Evolutionary conservation across 2,329 filamentous ascomycete genomes (phyloP), one percentile per base, ranked within the genome.

Genomic region (Talaromyces marneffei): DNA sequence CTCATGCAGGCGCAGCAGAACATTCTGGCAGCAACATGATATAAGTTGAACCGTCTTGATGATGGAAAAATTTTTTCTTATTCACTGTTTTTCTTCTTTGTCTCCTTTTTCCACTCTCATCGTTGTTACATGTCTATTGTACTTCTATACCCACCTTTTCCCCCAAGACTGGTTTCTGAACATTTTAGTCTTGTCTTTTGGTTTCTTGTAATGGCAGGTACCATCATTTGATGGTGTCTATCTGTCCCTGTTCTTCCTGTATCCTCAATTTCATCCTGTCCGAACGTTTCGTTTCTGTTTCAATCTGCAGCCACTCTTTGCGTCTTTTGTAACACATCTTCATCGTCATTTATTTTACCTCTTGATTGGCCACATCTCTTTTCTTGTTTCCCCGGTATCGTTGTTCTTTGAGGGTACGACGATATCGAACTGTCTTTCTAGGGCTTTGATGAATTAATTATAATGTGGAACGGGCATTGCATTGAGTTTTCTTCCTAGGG

Each of bases 21-120:
- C 44, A 59, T 25, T 58, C 71, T 37, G 63, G 64, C 48, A 52
- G 20, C 50, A 76, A 75, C 60, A 73, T 76, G 70, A 74, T 75
- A 60, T 76, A 63, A 71, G 60, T 40, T 48, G 54, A 57, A 64
- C 37, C 16, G 42, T 40, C 59, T 52, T 62, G 29, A 52, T 20
- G 48, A 52, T 20, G 48, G 10, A 52, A 35, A 23, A 14, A 1
- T 23, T 16, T 23, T 16, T 16, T 16, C 3, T 9, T 20, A 20
- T 52, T 33, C 48, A 52, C 48, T 35, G 48, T 52, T 35, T 52
- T 20, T 27, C 23, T 48, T 33, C 29, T 20, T 31, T 33, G 27
- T 33, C 46, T 35, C 4, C 20, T 52, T n/a, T 33, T 20, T n/a
- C 18, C n/a, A 33, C 48, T 20, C 46, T 52, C 27, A 10, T 18